Conservation (phyloP, 495 filamentous ascomycete species). For the Margaritispora aquatica region DNA sequence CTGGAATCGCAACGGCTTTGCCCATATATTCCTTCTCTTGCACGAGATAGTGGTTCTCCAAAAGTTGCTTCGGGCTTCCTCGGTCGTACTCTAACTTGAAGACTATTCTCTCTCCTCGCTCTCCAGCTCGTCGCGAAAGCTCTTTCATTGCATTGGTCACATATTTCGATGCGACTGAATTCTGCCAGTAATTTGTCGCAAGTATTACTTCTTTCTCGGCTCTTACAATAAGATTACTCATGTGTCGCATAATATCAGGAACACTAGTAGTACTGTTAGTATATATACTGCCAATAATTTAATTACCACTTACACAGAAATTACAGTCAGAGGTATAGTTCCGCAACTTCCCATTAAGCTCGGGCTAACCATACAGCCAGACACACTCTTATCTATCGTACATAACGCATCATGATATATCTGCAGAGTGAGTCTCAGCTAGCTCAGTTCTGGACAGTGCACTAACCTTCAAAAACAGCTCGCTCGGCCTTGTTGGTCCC, state of each 20-base stretch:
- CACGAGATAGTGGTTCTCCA: constrained; percentile 58
- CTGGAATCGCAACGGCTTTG: constrained; percentile 51
- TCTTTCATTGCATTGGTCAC: constrained; percentile 64
- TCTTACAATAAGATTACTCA: constrained; percentile 67
- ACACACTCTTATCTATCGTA: constrained; percentile 49
- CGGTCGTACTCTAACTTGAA: constrained; percentile 75
- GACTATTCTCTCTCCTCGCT: constrained; percentile 49
- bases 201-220: constrained; percentile 67
- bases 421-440: constrained; percentile 25
- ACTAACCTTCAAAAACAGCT: constrained; percentile 54
- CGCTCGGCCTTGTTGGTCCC: constrained; percentile 55
- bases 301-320: constrained; percentile 45
- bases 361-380: constrained; percentile 57
- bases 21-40: constrained; percentile 49
- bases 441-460: not conserved
- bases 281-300: not conserved
- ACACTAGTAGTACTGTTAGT: constrained; percentile 29
- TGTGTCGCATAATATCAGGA: constrained; percentile 65
- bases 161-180: constrained; percentile 57
- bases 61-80: constrained; percentile 55
- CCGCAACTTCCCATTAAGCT: constrained; percentile 64
- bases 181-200: constrained; percentile 70
- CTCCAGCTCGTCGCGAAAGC: constrained; percentile 57
- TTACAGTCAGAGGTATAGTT: constrained; percentile 59
- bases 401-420: constrained; percentile 61